Conservation (phyloP, 2,329 filamentous ascomycete species). For the Knoxdaviesia proteae region DNA sequence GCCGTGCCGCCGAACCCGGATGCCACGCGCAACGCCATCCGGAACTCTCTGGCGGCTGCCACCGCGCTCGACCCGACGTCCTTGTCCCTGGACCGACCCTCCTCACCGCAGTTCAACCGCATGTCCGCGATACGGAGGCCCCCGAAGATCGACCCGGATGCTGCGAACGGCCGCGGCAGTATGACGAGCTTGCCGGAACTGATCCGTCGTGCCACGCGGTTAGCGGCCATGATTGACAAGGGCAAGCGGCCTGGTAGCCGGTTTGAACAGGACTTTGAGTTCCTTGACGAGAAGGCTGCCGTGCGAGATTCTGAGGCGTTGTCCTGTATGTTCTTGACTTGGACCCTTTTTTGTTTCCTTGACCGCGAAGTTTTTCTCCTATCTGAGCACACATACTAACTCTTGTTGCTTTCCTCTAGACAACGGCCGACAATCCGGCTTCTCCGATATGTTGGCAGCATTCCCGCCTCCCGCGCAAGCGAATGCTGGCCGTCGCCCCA, state of each 20-base stretch:
- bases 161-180: slow-evolving; percentile 69
- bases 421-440: slow-evolving; percentile 27
- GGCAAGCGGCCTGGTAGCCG: slow-evolving; percentile 45
- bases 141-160: slow-evolving; percentile 61
- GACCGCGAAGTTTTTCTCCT: too few relatives aligned
- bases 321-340: slow-evolving; percentile 11
- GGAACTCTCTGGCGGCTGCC: slow-evolving; percentile 28
- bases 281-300: slow-evolving; percentile 21
- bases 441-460: slow-evolving; percentile 45
- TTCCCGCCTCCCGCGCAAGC: slow-evolving; percentile 40
- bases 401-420: slow-evolving; percentile 5
- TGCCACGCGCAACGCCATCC: slow-evolving; percentile 19
- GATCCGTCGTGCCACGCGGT: slow-evolving; percentile 66
- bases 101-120: slow-evolving; percentile 17
- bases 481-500: slow-evolving; percentile 18
- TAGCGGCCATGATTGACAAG: slow-evolving; percentile 74
- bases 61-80: slow-evolving; percentile 20
- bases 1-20: slow-evolving; percentile 22
- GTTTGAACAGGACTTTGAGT: slow-evolving; percentile 29
- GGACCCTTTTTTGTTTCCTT: slow-evolving; percentile 11
- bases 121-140: slow-evolving; percentile 41
- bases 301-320: slow-evolving; percentile 9
- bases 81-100: slow-evolving; percentile 6
- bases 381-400: too few relatives aligned
- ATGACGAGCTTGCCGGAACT: slow-evolving; percentile 82